These are phyloP conservation scores for Candida nitratophila DNA, from an alignment of 805 yeast genomes.

Conservation along the genomic window DNA sequence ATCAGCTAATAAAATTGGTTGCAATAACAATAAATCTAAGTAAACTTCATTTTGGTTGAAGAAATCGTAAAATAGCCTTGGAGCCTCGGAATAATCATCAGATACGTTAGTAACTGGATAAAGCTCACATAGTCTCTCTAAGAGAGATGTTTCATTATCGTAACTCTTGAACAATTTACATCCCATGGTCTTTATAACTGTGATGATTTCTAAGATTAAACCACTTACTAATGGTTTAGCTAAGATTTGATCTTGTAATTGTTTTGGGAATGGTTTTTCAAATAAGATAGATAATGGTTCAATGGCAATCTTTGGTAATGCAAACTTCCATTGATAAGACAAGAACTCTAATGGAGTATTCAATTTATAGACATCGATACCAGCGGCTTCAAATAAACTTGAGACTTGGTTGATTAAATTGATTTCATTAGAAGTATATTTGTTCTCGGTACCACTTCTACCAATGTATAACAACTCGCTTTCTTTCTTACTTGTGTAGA, in stretches of 20 bases:
- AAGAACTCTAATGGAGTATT: constrained; percentile 49
- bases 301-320: constrained; percentile 70
- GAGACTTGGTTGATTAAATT: constrained; percentile 30
- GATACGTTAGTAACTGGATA: constrained; percentile 29
- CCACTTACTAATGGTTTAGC: constrained; percentile 86
- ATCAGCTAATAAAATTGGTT: constrained; percentile 86
- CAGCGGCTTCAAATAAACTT: constrained; percentile 30
- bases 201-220: constrained; percentile 63
- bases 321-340: constrained; percentile 80
- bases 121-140: constrained; percentile 43
- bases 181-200: constrained; percentile 71
- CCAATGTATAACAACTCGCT: constrained; percentile 40
- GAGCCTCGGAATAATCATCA: constrained; percentile 36
- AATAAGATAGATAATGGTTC: constrained; percentile 70
- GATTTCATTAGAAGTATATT: constrained; percentile 34
- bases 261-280: constrained; percentile 59
- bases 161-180: constrained; percentile 63
- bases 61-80: constrained; percentile 62
- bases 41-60: constrained; percentile 50
- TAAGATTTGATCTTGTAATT: constrained; percentile 57
- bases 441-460: constrained; percentile 33
- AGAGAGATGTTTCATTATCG: constrained; percentile 57
- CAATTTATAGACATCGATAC: constrained; percentile 42
- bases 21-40: constrained; percentile 70
- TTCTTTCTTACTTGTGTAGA: constrained; percentile 31